Percentiles rank a stretch among this genome's conserved stretches.
phyloP scores from a whole-genome alignment of 164 flowering plant genomes.

The Liriodendron chinense region DNA sequence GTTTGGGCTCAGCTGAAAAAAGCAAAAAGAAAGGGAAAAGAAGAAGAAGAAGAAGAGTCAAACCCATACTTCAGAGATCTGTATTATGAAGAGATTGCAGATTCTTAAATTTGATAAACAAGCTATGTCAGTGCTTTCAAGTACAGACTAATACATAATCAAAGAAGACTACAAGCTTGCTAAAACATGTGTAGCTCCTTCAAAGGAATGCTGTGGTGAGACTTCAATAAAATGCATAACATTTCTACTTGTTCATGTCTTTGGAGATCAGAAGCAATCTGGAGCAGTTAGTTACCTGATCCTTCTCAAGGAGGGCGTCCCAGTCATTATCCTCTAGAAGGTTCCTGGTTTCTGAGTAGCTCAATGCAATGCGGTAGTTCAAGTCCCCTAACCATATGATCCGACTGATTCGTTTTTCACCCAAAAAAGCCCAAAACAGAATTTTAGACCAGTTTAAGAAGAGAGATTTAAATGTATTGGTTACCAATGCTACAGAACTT shows the following conservation, averaged over 20 bases:
- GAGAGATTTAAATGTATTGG: neutral
- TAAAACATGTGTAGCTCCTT: neutral
- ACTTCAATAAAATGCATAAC: too few species aligned
- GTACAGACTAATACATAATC: too few species aligned
- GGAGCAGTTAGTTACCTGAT: conserved; percentile 51
- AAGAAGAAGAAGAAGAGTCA: too few species aligned
- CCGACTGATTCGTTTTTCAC: conserved; percentile 39
- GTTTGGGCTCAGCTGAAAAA: too few species aligned
- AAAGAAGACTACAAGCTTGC: neutral
- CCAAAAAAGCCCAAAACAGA: neutral
- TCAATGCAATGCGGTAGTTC: conserved; percentile 79
- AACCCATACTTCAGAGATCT: too few species aligned
- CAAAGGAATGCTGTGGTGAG: neutral
- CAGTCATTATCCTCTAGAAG: conserved; percentile 59
- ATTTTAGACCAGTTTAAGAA: neutral
- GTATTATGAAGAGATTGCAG: too few species aligned
- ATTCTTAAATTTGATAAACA: too few species aligned
- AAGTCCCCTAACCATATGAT: conserved; percentile 87
- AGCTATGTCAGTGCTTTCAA: too few species aligned
- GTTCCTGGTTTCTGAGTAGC: conserved; percentile 55
- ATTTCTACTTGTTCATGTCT: too few species aligned
- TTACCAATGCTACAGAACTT: neutral
- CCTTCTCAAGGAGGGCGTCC: conserved; percentile 73
- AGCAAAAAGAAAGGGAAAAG: too few species aligned
- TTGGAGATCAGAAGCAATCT: too few species aligned